These are phyloP conservation scores for Nicotiana paniculata DNA, from an alignment of 257 asterid genomes.

Conservation along the genomic window DNA sequence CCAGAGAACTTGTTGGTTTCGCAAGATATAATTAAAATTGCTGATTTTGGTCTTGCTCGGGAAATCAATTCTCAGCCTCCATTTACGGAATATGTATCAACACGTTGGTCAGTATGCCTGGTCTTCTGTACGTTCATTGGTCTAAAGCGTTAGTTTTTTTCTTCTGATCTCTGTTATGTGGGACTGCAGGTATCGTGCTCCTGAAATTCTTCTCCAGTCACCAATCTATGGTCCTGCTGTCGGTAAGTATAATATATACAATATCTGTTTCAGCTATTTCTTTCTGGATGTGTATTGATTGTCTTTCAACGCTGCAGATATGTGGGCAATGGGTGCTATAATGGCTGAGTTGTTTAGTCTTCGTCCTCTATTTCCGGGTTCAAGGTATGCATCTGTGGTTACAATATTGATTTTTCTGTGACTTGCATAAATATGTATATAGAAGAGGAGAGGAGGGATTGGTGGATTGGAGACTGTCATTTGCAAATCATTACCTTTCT, in stretches of 20 bases:
- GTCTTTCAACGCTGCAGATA: constrained; percentile 37
- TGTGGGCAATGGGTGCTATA: constrained; percentile 99
- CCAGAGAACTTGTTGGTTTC: constrained; percentile 90
- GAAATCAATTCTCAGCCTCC: constrained; percentile 89
- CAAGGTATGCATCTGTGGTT: constrained; percentile 43
- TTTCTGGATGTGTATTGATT: neutral
- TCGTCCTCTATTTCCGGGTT: constrained; percentile 89
- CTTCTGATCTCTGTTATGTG: constrained; percentile 5
- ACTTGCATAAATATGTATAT: neutral
- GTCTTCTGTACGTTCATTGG: neutral
- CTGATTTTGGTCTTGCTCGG: constrained; percentile 98
- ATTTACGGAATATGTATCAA: constrained; percentile 89
- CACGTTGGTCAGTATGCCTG: constrained; percentile 73
- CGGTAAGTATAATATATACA: constrained; percentile 43
- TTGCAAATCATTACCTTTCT: neutral
- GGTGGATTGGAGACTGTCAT: neutral
- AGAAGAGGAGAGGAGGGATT: neutral
- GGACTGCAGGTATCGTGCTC: constrained; percentile 88
- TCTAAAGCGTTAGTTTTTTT: neutral
- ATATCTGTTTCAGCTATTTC: neutral
- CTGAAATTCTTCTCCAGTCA: constrained; percentile 93
- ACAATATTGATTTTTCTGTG: neutral
- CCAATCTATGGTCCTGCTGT: constrained; percentile 80
- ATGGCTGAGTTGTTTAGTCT: constrained; percentile 87
- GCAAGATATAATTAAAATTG: constrained; percentile 72